Evolutionary conservation across 1,284 basidiomycete genomes (phyloP).

Genomic region (Tilletiopsis washingtonensis): DNA sequence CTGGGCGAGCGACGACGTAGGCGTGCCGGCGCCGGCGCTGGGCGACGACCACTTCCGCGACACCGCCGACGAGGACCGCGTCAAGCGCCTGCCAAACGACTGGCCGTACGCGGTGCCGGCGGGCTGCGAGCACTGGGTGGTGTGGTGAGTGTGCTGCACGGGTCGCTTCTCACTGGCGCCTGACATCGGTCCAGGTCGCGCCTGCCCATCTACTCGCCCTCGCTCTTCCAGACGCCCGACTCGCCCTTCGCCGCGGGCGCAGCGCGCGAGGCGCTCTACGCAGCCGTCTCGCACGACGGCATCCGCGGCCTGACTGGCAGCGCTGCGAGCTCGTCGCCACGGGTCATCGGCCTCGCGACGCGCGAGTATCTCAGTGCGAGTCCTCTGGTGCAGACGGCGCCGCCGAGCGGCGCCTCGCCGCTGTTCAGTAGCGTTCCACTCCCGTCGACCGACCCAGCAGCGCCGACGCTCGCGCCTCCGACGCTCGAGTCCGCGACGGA

Average conservation of each 20-base stretch:
- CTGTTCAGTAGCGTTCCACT: too few species aligned
- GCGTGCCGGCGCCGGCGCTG: slow-evolving; percentile 16
- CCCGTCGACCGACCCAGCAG: too few species aligned
- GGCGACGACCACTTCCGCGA: slow-evolving; percentile 13
- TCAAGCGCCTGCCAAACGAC: slow-evolving; percentile 28
- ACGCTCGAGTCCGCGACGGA: background rate
- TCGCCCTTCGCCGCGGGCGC: slow-evolving; percentile 10
- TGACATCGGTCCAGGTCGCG: slow-evolving; percentile 9
- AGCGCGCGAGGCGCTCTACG: slow-evolving; percentile 14
- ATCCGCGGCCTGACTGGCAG: slow-evolving; percentile 27
- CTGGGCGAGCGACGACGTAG: slow-evolving; percentile 14
- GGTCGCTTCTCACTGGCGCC: background rate
- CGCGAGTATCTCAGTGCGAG: slow-evolving; percentile 6
- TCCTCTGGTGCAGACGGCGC: slow-evolving; percentile 5
- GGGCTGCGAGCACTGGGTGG: slow-evolving; percentile 24
- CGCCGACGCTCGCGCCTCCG: too few species aligned
- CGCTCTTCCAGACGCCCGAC: slow-evolving; percentile 12
- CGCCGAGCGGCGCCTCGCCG: background rate
- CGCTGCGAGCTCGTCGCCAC: slow-evolving; percentile 1
- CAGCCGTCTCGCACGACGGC: slow-evolving; percentile 25
- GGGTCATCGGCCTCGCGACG: slow-evolving; percentile 1
- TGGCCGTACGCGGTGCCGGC: slow-evolving; percentile 39
- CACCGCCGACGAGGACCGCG: slow-evolving; percentile 10
- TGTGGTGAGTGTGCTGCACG: slow-evolving; percentile 15
- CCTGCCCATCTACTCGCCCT: slow-evolving; percentile 16